Evolutionary conservation across 2,329 filamentous ascomycete genomes (phyloP), one percentile per base, ranked within the genome.

Genomic region (Colletotrichum lindemuthianum): DNA sequence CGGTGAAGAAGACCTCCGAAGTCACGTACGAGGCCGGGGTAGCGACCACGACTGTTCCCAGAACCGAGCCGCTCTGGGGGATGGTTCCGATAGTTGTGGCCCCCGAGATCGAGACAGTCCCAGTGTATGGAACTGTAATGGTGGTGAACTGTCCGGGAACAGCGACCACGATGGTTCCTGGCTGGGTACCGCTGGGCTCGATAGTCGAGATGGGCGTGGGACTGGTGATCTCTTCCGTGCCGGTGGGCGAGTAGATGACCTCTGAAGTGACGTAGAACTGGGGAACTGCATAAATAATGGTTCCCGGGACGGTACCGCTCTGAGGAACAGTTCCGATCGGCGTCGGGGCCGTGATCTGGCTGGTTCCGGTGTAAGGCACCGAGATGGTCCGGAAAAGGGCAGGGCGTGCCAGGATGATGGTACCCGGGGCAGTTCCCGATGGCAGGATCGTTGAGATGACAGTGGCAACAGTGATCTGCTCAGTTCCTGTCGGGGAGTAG

Each of bases 401-500:
- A 2, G 51, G 45, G 1, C 56, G 32, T 15, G 57, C 51, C 3
- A 66, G 40, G 8, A 68, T 40, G 7, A 68, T 16, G 1, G 61
- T 67, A 0, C 60, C 66, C 13, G 61, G 54, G 13, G 11, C 47
- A 4, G 54, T 67, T 3, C 66, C 66, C 9, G 37, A 40, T 1
- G 56, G 58, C 0, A 45, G 43, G 4, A 67, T 55, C 13, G 64
- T 68, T 2, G 49, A 57, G 1, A 66, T 40, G 7, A 54, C 51
- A 5, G 51, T 58, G 11, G 59, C 54, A 0, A 15, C 55, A 0
- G 58, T 63, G 6, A 65, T 50, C 2, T 50, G 45, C 1, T 8
- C 24, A 8, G 63, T 55, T 6, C 65, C 57, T 1, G 58, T 66
- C 6, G 64, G 63, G 8, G 57, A 47, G 15, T 57, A 48, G 24